Evolutionary conservation across 495 filamentous ascomycete genomes (phyloP), one percentile per base, ranked within the genome.

Genomic region (Eremomyces bilateralis): DNA sequence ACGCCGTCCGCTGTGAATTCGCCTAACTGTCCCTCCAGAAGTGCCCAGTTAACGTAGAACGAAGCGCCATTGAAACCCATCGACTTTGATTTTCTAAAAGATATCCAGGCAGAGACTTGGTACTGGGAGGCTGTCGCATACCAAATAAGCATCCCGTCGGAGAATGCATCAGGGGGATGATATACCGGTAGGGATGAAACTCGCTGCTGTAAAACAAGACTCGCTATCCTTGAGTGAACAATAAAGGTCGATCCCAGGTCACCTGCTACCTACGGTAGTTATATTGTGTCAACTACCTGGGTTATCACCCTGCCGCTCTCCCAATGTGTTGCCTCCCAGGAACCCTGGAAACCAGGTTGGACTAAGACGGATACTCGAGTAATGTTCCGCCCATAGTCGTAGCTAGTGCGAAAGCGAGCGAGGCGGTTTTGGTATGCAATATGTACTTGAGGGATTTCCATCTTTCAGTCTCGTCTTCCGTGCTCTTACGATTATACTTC

Each of bases 11-110:
- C 75, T 8, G 56, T 53, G 45, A 79, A 81, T 12, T 66, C 55
- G 1, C 74, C 78, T 1, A 61, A 71, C 37, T 75, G 67, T 20
- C 76, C 77, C 52, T 85, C 78, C 1, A 80, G 46, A n/a, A 83
- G 52, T n/a, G 73, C 74, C 79, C 78, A 85, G 42, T 81, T 62
- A 12, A 69, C 53, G 45, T 82, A 80, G 52, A 83, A 77, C 0
- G 71, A 77, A 12, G 80, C 71, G n/a, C 62, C 58, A 40, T 75
- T 81, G 53, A 79, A 80, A 1, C 79, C 79, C 0, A 80, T 48
- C 18, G 76, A n/a, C 73, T 50, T 71, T 80, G 52, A 80, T 64
- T 52, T 88, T 88, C 43, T 82, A 70, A 45, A 88, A 71, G 20
- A 84, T 49, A 46, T 84, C 80, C 28, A 74, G 60, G 62, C 66